A percentile compares a stretch with the other conserved stretches of the same genome.
These are phyloP conservation scores for Populus simonii DNA, from an alignment of 345 rosid genomes.

Conservation along the genomic window DNA sequence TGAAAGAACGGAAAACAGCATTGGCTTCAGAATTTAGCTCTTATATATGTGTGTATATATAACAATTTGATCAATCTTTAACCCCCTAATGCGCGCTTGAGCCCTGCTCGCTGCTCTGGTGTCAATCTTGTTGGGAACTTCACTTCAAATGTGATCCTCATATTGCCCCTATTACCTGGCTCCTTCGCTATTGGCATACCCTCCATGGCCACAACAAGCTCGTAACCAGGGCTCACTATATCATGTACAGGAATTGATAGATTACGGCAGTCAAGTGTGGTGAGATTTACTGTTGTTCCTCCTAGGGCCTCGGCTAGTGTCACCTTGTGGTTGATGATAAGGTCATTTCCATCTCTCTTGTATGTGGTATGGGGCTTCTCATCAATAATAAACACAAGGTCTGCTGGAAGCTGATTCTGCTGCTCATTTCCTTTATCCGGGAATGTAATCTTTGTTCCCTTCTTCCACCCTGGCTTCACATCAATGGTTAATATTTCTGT, in stretches of 20 bases:
- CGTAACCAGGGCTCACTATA: constrained; percentile 74
- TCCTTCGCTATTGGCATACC: constrained; percentile 96
- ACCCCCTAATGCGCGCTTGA: constrained; percentile 64
- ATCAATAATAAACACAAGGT: constrained; percentile 77
- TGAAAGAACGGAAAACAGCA: not conserved
- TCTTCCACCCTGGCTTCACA: constrained; percentile 98
- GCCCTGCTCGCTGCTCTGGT: constrained; percentile 68
- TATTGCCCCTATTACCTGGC: constrained; percentile 66
- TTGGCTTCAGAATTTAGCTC: not conserved
- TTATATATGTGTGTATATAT: no score
- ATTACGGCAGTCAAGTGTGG: constrained; percentile 62
- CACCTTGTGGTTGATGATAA: constrained; percentile 48
- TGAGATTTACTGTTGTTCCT: constrained; percentile 55
- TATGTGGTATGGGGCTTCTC: constrained; percentile 71
- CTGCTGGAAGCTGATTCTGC: constrained; percentile 85
- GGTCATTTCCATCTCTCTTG: constrained; percentile 85
- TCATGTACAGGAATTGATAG: constrained; percentile 63
- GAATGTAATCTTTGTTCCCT: constrained; percentile 90
- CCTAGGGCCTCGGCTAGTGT: constrained; percentile 82
- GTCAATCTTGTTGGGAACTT: constrained; percentile 74
- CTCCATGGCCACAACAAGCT: constrained; percentile 68
- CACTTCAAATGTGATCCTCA: constrained; percentile 78
- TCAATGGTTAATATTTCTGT: constrained; percentile 80
- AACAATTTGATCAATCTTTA: constrained; percentile 18
- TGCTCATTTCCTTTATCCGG: constrained; percentile 93